Conservation (phyloP, 164 flowering plant genomes). For the Sedum album region DNA sequence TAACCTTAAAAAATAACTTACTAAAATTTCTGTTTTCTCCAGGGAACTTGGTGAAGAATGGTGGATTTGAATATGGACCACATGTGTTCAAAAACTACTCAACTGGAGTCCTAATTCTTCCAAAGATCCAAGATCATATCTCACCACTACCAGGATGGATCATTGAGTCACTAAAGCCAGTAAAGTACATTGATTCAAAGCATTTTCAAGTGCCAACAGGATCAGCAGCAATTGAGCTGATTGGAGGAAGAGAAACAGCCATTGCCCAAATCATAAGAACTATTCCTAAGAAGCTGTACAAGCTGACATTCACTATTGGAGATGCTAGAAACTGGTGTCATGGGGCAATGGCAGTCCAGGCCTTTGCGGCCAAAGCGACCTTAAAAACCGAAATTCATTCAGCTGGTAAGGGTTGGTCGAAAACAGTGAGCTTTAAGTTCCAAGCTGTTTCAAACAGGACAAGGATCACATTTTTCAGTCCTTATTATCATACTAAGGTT, state of each 20-base stretch:
- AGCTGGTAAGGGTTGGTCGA: slow-evolving; percentile 27
- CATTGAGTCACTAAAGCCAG: slow-evolving; percentile 36
- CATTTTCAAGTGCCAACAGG: slow-evolving; percentile 37
- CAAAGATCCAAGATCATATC: slow-evolving; percentile 21
- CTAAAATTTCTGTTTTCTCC: no score
- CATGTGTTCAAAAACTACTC: slow-evolving; percentile 30
- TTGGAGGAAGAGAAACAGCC: slow-evolving; percentile 43
- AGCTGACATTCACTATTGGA: slow-evolving; percentile 32
- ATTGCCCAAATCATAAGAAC: slow-evolving; percentile 40
- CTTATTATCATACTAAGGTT: slow-evolving; percentile 31
- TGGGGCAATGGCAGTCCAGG: slow-evolving; percentile 41
- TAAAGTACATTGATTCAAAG: slow-evolving; percentile 34
- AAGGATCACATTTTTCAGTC: slow-evolving; percentile 32
- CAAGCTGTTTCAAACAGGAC: slow-evolving; percentile 24
- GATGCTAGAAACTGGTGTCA: slow-evolving; percentile 42
- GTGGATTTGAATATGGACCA: slow-evolving; percentile 42
- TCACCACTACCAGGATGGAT: slow-evolving; percentile 51
- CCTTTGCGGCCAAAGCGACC: slow-evolving; percentile 27
- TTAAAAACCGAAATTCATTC: slow-evolving; percentile 25
- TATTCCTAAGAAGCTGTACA: slow-evolving; percentile 23
- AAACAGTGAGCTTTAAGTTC: slow-evolving; percentile 22
- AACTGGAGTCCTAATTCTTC: slow-evolving; percentile 35
- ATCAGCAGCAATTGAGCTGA: slow-evolving; percentile 28
- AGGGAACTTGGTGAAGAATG: slow-evolving; percentile 40
- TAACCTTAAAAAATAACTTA: no score